Percentiles rank a stretch among this genome's conserved stretches.
Evolutionary conservation across 2,329 filamentous ascomycete species (phyloP).

Genomic region (Teratosphaeria viscida): DNA sequence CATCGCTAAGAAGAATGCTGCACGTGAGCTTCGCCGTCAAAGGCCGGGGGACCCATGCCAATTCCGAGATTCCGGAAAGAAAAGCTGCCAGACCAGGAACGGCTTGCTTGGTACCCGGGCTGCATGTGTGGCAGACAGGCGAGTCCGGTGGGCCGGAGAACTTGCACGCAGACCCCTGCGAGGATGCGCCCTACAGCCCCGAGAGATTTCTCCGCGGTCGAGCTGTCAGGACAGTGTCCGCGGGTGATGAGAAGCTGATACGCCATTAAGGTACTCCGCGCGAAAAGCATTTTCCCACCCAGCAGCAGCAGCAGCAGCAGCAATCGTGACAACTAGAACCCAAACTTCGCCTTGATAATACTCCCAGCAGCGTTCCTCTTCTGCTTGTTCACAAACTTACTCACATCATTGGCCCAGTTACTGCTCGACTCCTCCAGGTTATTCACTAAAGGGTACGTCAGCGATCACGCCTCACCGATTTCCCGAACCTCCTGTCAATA

Average conservation of each 20-base stretch:
- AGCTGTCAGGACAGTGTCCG: not conserved
- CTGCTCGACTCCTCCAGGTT: conserved; percentile 68
- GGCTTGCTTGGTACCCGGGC: too few relatives aligned
- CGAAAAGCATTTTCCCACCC: not conserved
- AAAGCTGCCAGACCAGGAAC: not conserved
- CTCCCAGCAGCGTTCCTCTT: conserved; percentile 77
- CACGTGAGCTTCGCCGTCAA: not conserved
- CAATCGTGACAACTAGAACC: conserved; percentile 10
- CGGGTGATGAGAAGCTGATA: not conserved
- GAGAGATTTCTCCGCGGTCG: too few relatives aligned
- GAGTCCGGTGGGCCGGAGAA: too few relatives aligned
- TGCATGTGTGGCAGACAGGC: too few relatives aligned
- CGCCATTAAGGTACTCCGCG: not conserved
- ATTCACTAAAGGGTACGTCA: conserved; percentile 44
- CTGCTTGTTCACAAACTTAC: conserved; percentile 75
- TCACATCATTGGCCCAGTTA: conserved; percentile 78
- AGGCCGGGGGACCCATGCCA: not conserved
- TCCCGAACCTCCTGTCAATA: not conserved
- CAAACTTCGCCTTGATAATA: conserved; percentile 20
- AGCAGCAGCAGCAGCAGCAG: not conserved
- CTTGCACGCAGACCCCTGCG: too few relatives aligned
- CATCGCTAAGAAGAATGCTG: not conserved
- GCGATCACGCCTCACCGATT: not conserved
- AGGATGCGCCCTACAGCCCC: too few relatives aligned
- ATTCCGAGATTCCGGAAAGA: not conserved